Evolutionary conservation across 2,329 filamentous ascomycete species (phyloP).

Genomic region (Metarhizium rileyi): DNA sequence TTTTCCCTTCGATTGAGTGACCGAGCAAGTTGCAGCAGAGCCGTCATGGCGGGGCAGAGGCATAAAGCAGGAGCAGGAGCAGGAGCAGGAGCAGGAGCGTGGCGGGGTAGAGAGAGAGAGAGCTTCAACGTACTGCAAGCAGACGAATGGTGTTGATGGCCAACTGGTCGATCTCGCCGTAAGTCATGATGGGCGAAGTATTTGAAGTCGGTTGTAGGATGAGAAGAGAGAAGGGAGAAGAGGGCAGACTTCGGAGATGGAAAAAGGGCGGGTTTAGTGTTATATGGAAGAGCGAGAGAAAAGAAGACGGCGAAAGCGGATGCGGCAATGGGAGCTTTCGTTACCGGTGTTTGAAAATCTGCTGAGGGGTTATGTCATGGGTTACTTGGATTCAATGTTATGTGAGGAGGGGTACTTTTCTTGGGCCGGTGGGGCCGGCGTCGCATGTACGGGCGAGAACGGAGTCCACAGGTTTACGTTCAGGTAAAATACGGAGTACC

Average conservation of each 20-base stretch:
- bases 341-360: slow-evolving; percentile 3
- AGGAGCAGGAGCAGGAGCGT: slow-evolving; percentile 2
- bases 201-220: slow-evolving; percentile 11
- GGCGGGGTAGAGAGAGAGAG: slow-evolving; percentile 21
- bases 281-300: slow-evolving; percentile 15
- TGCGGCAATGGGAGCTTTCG: slow-evolving; percentile 2
- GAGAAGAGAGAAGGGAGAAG: slow-evolving; percentile 10
- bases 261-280: slow-evolving; percentile 18
- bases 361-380: slow-evolving; percentile 25
- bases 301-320: not conserved
- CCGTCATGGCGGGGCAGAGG: slow-evolving; percentile 19
- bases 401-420: not conserved
- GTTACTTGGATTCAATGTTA: too few relatives aligned
- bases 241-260: slow-evolving; percentile 11
- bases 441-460: not conserved
- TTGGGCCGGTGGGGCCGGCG: slow-evolving; percentile 8
- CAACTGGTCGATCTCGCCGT: slow-evolving; percentile 76
- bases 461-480: too few relatives aligned
- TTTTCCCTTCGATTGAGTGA: not conserved
- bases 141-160: slow-evolving; percentile 97
- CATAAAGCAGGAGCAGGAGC: not conserved
- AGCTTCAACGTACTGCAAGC: slow-evolving; percentile 74
- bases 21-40: not conserved
- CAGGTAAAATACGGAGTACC: too few relatives aligned
- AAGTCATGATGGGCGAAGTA: slow-evolving; percentile 62